Percentiles rank a stretch among this genome's conserved stretches.
phyloP scores from a whole-genome alignment of 2,329 filamentous ascomycete species.

The Grosmannia clavigera region DNA sequence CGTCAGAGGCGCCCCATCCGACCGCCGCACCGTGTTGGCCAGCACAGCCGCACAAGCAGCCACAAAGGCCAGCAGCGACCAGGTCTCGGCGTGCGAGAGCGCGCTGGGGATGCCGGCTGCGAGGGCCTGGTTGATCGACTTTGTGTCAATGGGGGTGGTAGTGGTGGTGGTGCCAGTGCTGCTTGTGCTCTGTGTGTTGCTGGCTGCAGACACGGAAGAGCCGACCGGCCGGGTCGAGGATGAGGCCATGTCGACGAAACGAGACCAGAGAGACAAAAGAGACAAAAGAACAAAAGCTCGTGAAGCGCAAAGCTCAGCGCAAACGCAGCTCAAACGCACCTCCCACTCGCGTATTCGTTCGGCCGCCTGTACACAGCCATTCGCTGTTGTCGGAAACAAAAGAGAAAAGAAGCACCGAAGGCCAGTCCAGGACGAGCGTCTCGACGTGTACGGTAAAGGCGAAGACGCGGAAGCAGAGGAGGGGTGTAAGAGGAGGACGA shows the following conservation, averaged over 20 bases:
- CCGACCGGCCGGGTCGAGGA: background rate
- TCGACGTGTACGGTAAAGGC: background rate
- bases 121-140: background rate
- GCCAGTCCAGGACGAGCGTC: background rate
- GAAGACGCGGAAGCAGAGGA: background rate
- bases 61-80: constrained; percentile 48
- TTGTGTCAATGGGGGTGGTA: background rate
- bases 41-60: constrained; percentile 62
- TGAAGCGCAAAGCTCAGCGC: background rate
- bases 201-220: background rate
- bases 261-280: too few relatives aligned
- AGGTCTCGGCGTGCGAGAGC: constrained; percentile 41
- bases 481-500: background rate
- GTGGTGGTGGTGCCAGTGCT: background rate
- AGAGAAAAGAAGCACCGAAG: background rate
- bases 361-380: background rate
- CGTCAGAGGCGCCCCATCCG: constrained; percentile 81
- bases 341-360: background rate
- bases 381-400: background rate
- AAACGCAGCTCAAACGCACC: too few relatives aligned
- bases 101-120: constrained; percentile 8
- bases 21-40: constrained; percentile 66
- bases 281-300: too few relatives aligned
- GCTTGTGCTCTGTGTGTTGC: background rate
- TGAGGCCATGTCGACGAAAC: background rate